These are phyloP conservation scores for Juncus effusus DNA, from an alignment of 176 grass and related monocot genomes.

Conservation along the genomic window DNA sequence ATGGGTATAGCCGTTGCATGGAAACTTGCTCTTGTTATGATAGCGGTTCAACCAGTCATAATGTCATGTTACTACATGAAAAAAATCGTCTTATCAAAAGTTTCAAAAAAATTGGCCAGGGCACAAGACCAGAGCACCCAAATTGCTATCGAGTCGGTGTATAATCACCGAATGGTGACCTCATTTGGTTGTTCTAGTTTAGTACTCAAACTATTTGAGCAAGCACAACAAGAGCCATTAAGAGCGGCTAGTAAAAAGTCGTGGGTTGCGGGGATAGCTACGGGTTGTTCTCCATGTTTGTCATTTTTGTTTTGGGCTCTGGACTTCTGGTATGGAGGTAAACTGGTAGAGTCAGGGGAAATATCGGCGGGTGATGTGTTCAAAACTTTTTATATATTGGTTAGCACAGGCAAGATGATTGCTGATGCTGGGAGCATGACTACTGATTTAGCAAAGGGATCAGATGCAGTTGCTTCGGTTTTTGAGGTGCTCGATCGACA, in stretches of 20 bases:
- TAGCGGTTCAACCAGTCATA: conserved; percentile 86
- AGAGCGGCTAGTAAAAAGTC: conserved; percentile 77
- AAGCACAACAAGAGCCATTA: conserved; percentile 77
- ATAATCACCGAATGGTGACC: conserved; percentile 97
- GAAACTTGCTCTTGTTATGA: conserved; percentile 99
- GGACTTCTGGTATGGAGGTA: conserved; percentile 99
- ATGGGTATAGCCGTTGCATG: conserved; percentile 89
- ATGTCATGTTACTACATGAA: conserved; percentile 90
- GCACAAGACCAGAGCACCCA: conserved; percentile 90
- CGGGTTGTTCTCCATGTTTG: conserved; percentile 82
- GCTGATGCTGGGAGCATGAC: conserved; percentile 99
- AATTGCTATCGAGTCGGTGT: conserved; percentile 92
- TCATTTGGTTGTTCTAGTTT: conserved; percentile 77
- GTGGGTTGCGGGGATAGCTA: conserved; percentile 88
- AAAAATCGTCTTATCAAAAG: conserved; percentile 87
- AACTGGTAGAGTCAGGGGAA: conserved; percentile 67
- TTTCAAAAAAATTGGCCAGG: conserved; percentile 78
- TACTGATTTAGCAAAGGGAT: conserved; percentile 89
- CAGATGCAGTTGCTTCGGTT: conserved; percentile 86
- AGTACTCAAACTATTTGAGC: conserved; percentile 75
- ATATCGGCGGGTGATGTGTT: conserved; percentile 88
- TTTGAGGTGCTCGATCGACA: conserved; percentile 96
- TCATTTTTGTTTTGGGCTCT: conserved; percentile 92
- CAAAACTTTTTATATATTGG: conserved; percentile 98
- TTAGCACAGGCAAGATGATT: conserved; percentile 96